These are phyloP conservation scores for Oryza longistaminata DNA, from an alignment of 176 grass and related monocot species.

Conservation along the genomic window DNA sequence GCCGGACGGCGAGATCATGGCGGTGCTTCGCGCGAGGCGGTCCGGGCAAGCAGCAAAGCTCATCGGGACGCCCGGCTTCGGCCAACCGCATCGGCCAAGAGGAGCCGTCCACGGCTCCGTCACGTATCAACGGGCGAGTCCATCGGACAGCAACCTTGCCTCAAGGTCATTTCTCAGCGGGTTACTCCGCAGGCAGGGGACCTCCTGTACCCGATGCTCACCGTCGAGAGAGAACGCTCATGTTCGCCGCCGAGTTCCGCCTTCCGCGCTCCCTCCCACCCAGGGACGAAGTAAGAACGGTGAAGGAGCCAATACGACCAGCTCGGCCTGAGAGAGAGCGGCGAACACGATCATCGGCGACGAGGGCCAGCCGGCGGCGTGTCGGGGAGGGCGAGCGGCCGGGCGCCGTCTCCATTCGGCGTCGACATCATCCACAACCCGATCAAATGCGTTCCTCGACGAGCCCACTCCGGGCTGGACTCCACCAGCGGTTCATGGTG, in stretches of 20 bases:
- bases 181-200: conserved; percentile 99
- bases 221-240: conserved; percentile 97
- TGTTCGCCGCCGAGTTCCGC: conserved; percentile 98
- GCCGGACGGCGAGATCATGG: conserved; percentile 96
- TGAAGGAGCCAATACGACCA: conserved; percentile 89
- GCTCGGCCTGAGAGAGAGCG: conserved; percentile 69
- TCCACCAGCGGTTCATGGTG: conserved; percentile 99
- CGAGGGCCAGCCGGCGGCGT: conserved; percentile 93
- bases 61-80: too few species aligned
- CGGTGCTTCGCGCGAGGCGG: conserved; percentile 89
- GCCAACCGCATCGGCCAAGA: conserved; percentile 82
- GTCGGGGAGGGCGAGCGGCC: conserved; percentile 87
- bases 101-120: conserved; percentile 84
- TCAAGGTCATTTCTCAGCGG: conserved; percentile 96
- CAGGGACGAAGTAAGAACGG: conserved; percentile 81
- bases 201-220: conserved; percentile 96
- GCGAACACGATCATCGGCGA: conserved; percentile 97
- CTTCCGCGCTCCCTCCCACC: conserved; percentile 71
- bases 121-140: conserved; percentile 84
- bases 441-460: conserved; percentile 89
- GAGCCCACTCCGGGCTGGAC: conserved; percentile 98
- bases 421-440: conserved; percentile 98
- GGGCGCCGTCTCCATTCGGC: conserved; percentile 91
- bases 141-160: conserved; percentile 69
- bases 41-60: conserved; percentile 99